A percentile compares a stretch with the other conserved stretches of the same genome.
Evolutionary conservation across 1,139 yeast species (phyloP).

Genomic region (Magnusiomyces ingens): DNA sequence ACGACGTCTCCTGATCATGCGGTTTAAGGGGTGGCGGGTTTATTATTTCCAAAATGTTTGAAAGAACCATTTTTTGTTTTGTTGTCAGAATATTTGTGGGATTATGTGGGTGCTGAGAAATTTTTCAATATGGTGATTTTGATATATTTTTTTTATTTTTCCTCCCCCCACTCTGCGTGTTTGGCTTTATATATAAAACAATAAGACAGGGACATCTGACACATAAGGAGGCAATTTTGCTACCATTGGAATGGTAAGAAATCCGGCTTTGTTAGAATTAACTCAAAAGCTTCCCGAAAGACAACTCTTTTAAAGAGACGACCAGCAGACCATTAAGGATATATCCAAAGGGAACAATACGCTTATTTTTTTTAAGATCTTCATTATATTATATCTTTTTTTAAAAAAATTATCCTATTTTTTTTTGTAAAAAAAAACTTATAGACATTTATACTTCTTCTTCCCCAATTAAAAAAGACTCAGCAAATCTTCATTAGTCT

Average conservation of each 20-base stretch:
- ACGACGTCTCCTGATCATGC: not conserved
- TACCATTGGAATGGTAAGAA: constrained; percentile 8
- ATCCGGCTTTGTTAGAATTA: too few species aligned
- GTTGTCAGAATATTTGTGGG: not conserved
- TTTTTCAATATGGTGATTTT: not conserved
- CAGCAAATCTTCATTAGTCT: constrained; percentile 45
- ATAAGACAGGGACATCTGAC: not conserved
- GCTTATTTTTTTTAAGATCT: too few species aligned
- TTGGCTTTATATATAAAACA: too few species aligned
- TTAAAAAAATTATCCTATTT: not conserved
- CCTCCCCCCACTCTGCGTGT: too few species aligned
- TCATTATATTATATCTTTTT: not conserved
- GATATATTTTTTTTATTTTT: not conserved
- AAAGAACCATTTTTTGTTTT: constrained; percentile 19
- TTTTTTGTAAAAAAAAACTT: not conserved
- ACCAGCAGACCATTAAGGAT: too few species aligned
- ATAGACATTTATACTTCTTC: not conserved
- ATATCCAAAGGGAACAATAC: too few species aligned
- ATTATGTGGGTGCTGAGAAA: not conserved
- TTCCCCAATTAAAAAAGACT: constrained; percentile 43
- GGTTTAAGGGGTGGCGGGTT: constrained; percentile 44
- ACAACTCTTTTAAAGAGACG: too few species aligned
- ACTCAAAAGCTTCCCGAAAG: too few species aligned
- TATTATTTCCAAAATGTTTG: constrained; percentile 56
- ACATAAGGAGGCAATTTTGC: constrained; percentile 5